Evolutionary conservation across 768 basidiomycete species (phyloP).

Genomic region (Podaxis sp.): DNA sequence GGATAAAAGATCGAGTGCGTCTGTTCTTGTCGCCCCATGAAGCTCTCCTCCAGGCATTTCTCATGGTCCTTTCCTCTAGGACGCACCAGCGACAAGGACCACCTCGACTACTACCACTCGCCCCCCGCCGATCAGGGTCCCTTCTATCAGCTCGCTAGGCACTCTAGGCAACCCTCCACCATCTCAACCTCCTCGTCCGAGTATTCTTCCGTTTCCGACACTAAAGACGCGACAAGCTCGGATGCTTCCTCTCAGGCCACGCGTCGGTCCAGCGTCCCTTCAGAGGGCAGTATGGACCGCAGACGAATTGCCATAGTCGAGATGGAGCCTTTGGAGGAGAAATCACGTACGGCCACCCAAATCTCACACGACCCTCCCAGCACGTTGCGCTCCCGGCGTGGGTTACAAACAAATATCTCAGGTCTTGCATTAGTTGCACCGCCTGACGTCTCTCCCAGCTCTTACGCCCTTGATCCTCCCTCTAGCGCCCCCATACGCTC

Average conservation of each 20-base stretch:
- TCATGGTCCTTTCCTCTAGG: slow-evolving; percentile 26
- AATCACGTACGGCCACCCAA: slow-evolving; percentile 23
- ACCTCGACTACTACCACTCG: slow-evolving; percentile 46
- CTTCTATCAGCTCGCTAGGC: slow-evolving; percentile 19
- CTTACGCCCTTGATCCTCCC: slow-evolving; percentile 54
- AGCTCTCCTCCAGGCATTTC: slow-evolving; percentile 29
- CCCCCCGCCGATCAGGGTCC: slow-evolving; percentile 40
- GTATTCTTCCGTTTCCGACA: slow-evolving; percentile 47
- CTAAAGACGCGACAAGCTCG: slow-evolving; percentile 20
- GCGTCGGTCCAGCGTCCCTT: slow-evolving; percentile 49
- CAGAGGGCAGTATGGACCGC: slow-evolving; percentile 61
- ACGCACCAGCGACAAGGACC: slow-evolving; percentile 22
- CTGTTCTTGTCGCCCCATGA: slow-evolving; percentile 21
- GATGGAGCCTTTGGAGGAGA: slow-evolving; percentile 41
- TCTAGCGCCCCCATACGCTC: slow-evolving; percentile 40
- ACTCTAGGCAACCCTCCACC: slow-evolving; percentile 28
- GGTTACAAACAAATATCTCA: slow-evolving; percentile 36
- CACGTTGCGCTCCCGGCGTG: slow-evolving; percentile 38
- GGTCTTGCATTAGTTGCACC: slow-evolving; percentile 71
- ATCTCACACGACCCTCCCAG: slow-evolving; percentile 20
- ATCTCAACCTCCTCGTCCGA: slow-evolving; percentile 46
- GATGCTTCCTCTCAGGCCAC: slow-evolving; percentile 28
- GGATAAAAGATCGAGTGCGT: slow-evolving; percentile 18
- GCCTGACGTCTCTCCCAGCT: slow-evolving; percentile 58
- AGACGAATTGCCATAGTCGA: slow-evolving; percentile 67